Evolutionary conservation across 768 basidiomycete genomes (phyloP).

Genomic region (Lentinula sp.): DNA sequence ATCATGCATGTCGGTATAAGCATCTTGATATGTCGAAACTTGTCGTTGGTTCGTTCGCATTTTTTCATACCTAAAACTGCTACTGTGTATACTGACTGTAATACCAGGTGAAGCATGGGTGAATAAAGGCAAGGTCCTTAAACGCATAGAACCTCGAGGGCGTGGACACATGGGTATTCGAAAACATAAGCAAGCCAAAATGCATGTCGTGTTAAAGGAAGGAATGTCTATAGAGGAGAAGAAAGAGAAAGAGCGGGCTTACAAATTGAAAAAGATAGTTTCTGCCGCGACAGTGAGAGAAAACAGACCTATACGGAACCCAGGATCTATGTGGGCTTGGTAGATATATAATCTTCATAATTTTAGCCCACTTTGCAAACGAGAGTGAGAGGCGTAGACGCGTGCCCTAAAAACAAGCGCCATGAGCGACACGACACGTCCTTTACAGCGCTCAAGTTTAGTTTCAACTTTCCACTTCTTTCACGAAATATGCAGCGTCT

Average conservation of each 20-base stretch:
- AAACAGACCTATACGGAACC: conserved; percentile 72
- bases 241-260: conserved; percentile 53
- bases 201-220: conserved; percentile 74
- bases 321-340: conserved; percentile 73
- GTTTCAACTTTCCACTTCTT: conserved; percentile 8
- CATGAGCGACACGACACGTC: conserved; percentile 20
- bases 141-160: conserved; percentile 75
- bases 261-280: conserved; percentile 70
- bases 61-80: neutral
- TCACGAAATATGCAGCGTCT: conserved; percentile 39
- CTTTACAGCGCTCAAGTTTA: neutral
- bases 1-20: conserved; percentile 78
- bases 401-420: neutral
- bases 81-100: neutral
- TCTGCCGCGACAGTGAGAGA: conserved; percentile 78
- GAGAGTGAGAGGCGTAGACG: neutral
- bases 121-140: conserved; percentile 67
- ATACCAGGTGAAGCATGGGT: conserved; percentile 88
- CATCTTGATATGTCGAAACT: conserved; percentile 65
- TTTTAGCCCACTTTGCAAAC: neutral
- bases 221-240: conserved; percentile 73
- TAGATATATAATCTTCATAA: conserved; percentile 25
- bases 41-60: conserved; percentile 61
- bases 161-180: conserved; percentile 77
- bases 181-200: conserved; percentile 65